Evolutionary conservation across 106 monocot species (phyloP).

Genomic region (Ottelia alismoides): DNA sequence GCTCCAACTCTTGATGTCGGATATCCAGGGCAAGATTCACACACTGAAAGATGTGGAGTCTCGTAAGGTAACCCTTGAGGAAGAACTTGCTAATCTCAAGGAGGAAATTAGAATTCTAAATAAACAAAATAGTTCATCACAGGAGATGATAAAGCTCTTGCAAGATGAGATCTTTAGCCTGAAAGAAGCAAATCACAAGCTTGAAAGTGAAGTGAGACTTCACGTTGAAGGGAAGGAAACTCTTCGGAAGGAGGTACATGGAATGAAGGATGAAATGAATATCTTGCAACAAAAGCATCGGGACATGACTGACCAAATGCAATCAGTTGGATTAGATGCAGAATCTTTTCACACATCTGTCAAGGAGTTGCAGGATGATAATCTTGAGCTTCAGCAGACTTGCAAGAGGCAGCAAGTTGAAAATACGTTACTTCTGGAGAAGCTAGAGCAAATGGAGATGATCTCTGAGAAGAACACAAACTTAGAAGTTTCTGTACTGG

Average conservation of each 20-base stretch:
- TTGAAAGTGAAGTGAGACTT: constrained; percentile 8
- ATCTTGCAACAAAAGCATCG: constrained; percentile 26
- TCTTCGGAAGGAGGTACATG: constrained; percentile 3
- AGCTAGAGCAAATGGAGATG: constrained; percentile 33
- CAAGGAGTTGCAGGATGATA: constrained; percentile 32
- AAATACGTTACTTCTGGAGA: constrained; percentile 30
- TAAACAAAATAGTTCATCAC: constrained; percentile 28
- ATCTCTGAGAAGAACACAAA: constrained; percentile 32
- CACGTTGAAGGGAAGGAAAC: not conserved
- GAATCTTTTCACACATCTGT: constrained; percentile 38
- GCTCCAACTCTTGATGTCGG: constrained; percentile 1
- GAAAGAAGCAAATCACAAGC: constrained; percentile 7
- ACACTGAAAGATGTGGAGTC: constrained; percentile 10
- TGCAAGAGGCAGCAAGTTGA: constrained; percentile 37
- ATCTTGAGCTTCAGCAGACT: constrained; percentile 29
- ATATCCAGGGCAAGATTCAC: constrained; percentile 9
- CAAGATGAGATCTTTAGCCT: constrained; percentile 11
- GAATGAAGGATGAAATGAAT: constrained; percentile 14
- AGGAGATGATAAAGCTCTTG: constrained; percentile 22
- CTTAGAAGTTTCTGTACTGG: constrained; percentile 51
- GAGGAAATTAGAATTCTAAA: constrained; percentile 30
- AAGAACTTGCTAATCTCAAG: constrained; percentile 27
- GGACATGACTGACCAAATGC: constrained; percentile 27
- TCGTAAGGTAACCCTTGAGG: constrained; percentile 22
- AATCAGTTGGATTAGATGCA: constrained; percentile 17